These are phyloP conservation scores for Calonectria henricotiae DNA, from an alignment of 2,329 filamentous ascomycete genomes.

Conservation along the genomic window DNA sequence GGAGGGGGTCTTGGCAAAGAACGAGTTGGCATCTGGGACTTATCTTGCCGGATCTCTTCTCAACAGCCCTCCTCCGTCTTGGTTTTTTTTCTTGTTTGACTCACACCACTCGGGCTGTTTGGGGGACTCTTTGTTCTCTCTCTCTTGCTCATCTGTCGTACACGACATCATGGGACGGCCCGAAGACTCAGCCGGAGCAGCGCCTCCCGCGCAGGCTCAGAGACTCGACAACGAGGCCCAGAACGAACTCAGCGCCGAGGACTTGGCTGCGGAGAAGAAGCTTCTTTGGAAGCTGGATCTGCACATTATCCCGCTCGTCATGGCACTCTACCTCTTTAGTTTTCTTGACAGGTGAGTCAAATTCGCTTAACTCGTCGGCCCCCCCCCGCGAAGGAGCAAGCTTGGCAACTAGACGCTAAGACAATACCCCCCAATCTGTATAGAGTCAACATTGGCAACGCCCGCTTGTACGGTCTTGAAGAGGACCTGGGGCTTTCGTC, in stretches of 20 bases:
- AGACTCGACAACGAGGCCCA: conserved; percentile 45
- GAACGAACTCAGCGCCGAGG: conserved; percentile 39
- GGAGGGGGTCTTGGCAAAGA: conserved; percentile 20
- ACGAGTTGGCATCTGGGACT: background rate
- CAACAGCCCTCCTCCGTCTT: background rate
- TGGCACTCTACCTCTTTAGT: conserved; percentile 81
- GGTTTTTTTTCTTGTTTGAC: background rate
- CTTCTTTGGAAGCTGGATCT: conserved; percentile 78
- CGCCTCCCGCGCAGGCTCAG: conserved; percentile 37
- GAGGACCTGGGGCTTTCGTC: conserved; percentile 73
- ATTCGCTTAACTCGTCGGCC: background rate
- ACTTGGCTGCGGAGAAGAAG: conserved; percentile 64
- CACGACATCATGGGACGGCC: conserved; percentile 4
- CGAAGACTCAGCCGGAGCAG: conserved; percentile 30
- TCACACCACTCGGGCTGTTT: background rate
- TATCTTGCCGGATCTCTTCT: conserved; percentile 4
- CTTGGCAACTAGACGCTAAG: conserved; percentile 7
- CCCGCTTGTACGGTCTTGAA: conserved; percentile 77
- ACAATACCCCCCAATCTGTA: background rate
- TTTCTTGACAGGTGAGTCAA: conserved; percentile 78
- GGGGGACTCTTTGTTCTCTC: background rate
- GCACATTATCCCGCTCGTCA: conserved; percentile 77
- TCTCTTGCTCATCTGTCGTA: background rate
- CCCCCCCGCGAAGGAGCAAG: background rate
- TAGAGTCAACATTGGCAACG: conserved; percentile 82